Conservation (phyloP, 305 asterid genomes). For the Fraxinus sp. region DNA sequence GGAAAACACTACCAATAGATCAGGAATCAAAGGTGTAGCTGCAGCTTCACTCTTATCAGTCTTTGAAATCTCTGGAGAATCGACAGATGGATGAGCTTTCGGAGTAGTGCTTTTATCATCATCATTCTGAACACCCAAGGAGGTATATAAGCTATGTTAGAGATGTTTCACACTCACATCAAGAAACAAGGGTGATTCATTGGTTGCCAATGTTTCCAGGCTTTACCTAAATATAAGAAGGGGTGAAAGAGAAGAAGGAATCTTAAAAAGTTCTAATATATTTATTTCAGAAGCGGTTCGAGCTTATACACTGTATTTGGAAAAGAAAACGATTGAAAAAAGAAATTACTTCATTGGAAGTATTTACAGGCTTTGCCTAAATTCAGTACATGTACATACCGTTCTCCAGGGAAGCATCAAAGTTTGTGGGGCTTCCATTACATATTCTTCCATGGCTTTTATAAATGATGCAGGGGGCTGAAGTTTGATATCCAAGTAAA, state of each 20-base stretch:
- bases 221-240: neutral
- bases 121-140: constrained; percentile 37
- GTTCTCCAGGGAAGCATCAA: constrained; percentile 57
- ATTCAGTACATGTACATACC: constrained; percentile 36
- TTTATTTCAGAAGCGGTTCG: neutral
- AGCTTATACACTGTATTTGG: neutral
- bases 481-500: constrained; percentile 25
- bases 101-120: constrained; percentile 25
- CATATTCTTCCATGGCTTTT: constrained; percentile 70
- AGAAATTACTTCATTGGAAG: neutral
- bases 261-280: neutral
- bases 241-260: constrained; percentile 10
- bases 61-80: constrained; percentile 26
- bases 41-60: constrained; percentile 31
- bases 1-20: constrained; percentile 51
- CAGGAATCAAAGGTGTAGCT: constrained; percentile 49
- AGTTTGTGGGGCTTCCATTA: constrained; percentile 59
- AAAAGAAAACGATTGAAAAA: neutral
- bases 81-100: constrained; percentile 28
- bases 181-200: neutral
- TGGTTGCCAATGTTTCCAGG: neutral
- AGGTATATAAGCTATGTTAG: constrained; percentile 1
- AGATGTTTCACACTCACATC: constrained; percentile 14
- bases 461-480: constrained; percentile 69
- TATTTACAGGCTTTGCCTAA: neutral